Evolutionary conservation across 2,329 filamentous ascomycete genomes (phyloP).

Genomic region (Xylariales sp.): DNA sequence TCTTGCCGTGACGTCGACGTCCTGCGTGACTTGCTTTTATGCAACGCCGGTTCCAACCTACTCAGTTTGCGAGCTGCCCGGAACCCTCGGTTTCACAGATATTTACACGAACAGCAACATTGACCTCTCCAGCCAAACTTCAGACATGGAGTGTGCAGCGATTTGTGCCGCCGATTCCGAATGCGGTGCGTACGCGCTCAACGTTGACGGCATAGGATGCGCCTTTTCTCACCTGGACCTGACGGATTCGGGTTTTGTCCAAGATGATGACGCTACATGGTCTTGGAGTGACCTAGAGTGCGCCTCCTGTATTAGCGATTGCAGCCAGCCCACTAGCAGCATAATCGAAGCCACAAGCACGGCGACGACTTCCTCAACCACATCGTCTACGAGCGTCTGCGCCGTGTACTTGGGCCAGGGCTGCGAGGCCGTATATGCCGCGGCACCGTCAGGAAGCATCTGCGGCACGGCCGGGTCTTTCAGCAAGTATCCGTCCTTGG

Average conservation of each 20-base stretch:
- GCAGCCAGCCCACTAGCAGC: background rate
- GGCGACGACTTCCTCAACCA: background rate
- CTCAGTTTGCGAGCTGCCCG: background rate
- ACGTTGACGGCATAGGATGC: background rate
- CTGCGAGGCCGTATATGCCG: no score
- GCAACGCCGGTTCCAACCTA: background rate
- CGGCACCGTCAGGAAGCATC: no score
- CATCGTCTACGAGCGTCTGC: background rate
- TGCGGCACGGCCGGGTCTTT: no score
- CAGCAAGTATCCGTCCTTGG: no score
- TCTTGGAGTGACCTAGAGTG: conserved; percentile 1
- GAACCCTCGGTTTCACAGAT: background rate
- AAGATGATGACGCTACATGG: background rate
- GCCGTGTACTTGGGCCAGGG: no score
- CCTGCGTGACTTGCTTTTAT: background rate
- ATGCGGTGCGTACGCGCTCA: background rate
- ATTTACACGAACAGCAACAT: background rate
- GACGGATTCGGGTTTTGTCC: background rate
- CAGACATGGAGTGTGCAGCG: conserved; percentile 1
- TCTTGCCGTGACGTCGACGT: no score
- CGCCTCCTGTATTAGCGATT: no score
- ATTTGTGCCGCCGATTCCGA: background rate
- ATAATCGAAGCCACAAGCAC: no score
- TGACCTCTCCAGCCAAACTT: background rate
- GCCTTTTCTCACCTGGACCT: background rate